Conservation (phyloP, 805 yeast genomes). For the Wickerhamomyces kurtzmanii region DNA sequence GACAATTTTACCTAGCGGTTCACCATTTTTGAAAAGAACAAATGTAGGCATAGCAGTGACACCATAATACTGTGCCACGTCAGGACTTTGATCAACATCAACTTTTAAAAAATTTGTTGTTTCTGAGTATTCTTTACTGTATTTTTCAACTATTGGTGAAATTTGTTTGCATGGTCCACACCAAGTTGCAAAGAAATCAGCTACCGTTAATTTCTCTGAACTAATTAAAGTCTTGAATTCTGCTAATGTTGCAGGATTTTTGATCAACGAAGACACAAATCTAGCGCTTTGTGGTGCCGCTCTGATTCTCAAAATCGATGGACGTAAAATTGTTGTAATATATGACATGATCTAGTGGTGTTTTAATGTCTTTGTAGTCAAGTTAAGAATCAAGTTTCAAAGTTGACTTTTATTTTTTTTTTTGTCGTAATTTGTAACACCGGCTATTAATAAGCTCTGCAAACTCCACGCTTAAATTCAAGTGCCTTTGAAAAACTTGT, state of each 20-base stretch:
- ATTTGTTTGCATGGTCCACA: slow-evolving; percentile 76
- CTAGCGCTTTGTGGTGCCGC: neutral
- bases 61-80: slow-evolving; percentile 50
- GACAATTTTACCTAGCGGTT: slow-evolving; percentile 42
- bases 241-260: slow-evolving; percentile 21
- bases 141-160: slow-evolving; percentile 42
- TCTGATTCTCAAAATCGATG: slow-evolving; percentile 2
- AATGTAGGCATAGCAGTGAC: slow-evolving; percentile 75
- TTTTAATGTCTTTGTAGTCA: no score
- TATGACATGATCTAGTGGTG: no score
- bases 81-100: slow-evolving; percentile 57
- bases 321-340: slow-evolving; percentile 6
- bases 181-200: slow-evolving; percentile 68
- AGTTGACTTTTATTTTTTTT: no score
- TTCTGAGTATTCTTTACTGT: slow-evolving; percentile 22
- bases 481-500: no score
- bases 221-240: slow-evolving; percentile 26
- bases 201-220: slow-evolving; percentile 33
- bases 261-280: slow-evolving; percentile 15
- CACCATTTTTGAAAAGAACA: slow-evolving; percentile 50
- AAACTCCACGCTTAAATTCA: no score
- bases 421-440: no score
- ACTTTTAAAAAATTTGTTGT: slow-evolving; percentile 57
- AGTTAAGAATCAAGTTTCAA: no score
- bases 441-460: no score